Conservation (phyloP, 2,329 filamentous ascomycete species). For the Chrysoporthe puriensis region DNA sequence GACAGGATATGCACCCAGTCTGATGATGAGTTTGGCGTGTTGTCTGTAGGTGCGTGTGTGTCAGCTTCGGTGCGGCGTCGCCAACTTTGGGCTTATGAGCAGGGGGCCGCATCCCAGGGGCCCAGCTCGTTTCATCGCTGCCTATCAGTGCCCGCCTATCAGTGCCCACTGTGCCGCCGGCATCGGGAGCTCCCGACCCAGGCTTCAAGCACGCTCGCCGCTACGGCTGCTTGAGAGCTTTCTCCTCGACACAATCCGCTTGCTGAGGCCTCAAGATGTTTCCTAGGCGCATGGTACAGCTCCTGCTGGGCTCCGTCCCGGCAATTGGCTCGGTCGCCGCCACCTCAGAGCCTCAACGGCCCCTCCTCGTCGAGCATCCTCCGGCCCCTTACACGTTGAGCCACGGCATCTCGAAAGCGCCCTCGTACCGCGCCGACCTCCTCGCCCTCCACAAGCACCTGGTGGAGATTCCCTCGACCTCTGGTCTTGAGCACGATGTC, state of each 20-base stretch:
- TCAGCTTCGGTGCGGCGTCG: no score
- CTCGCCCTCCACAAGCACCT: slow-evolving; percentile 76
- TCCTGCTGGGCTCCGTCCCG: slow-evolving; percentile 13
- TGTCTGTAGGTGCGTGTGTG: no score
- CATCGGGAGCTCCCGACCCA: not conserved
- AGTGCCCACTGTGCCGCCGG: not conserved
- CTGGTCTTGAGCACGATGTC: slow-evolving; percentile 68
- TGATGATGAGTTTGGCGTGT: no score
- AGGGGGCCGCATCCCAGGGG: not conserved
- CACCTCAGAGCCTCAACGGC: not conserved
- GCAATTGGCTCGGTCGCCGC: not conserved
- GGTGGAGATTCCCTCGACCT: slow-evolving; percentile 74
- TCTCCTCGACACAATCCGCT: not conserved
- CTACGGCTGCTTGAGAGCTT: not conserved
- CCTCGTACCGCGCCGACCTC: slow-evolving; percentile 54
- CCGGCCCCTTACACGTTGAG: not conserved
- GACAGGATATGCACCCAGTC: no score
- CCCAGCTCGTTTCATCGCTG: not conserved
- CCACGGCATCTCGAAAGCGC: slow-evolving; percentile 24
- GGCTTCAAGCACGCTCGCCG: not conserved
- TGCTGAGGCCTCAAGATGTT: slow-evolving; percentile 11
- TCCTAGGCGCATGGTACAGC: not conserved
- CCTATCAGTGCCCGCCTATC: not conserved
- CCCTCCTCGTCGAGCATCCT: not conserved
- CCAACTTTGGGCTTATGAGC: not conserved